Evolutionary conservation across 495 filamentous ascomycete species (phyloP).

Genomic region (Platismatia glauca): DNA sequence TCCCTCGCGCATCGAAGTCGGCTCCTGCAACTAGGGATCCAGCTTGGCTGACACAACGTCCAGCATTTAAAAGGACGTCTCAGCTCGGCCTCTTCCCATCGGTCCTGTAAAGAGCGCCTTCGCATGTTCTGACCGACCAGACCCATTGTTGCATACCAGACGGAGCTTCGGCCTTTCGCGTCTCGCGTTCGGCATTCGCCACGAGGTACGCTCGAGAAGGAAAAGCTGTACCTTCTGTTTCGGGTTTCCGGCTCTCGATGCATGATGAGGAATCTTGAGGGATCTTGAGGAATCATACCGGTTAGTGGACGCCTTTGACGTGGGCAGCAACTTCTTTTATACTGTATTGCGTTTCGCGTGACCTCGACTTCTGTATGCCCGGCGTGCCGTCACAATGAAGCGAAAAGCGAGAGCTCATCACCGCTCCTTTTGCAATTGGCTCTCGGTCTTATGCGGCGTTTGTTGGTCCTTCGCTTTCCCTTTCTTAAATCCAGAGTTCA

Average conservation of each 20-base stretch:
- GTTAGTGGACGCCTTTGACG: background rate
- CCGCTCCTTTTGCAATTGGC: background rate
- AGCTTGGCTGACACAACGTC: background rate
- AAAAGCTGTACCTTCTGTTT: background rate
- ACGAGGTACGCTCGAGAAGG: background rate
- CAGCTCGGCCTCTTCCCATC: background rate
- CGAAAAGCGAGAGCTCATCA: background rate
- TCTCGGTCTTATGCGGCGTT: background rate
- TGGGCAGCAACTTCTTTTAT: background rate
- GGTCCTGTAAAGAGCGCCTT: background rate
- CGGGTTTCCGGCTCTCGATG: background rate
- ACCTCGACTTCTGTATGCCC: background rate
- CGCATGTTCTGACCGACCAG: background rate
- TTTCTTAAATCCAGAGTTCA: background rate
- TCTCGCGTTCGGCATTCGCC: background rate
- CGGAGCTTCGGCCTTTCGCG: background rate
- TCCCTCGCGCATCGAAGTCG: no score
- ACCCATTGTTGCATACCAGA: background rate
- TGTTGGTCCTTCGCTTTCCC: no score
- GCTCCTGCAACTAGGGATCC: background rate
- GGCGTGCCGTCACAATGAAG: background rate
- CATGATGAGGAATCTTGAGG: background rate
- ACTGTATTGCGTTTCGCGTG: background rate
- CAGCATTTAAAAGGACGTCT: background rate
- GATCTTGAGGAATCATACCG: background rate